Evolutionary conservation across 208 protist genomes (phyloP), one percentile per base, ranked within the genome.

Genomic region (Wallacemonas sp.): DNA sequence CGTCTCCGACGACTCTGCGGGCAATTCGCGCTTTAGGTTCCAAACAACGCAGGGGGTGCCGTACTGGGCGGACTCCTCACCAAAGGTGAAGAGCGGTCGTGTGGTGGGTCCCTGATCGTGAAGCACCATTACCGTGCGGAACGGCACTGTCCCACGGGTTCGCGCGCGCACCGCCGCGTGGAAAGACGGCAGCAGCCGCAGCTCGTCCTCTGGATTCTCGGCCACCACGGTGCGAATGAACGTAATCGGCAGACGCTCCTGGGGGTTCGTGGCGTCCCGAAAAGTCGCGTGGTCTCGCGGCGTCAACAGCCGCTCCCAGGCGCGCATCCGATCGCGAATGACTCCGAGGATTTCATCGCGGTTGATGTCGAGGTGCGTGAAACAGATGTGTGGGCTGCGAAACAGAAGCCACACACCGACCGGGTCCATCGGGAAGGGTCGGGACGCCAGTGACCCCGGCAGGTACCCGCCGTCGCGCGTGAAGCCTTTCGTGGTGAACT

Each of bases 311-410:
- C 29, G 66, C 13, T 89, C 79, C 85, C 85, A 95, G 15, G 70
- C 66, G 13, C 36, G 32, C 17, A 91, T 84, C 13, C 89, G 83
- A 13, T 66, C 60, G 21, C 77, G 65, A 41, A 95, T 72, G 63
- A 78, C 79, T 15, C 34, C 36, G 19, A 84, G 55, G 21, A 92
- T 69, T 1, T 76, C 55, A 0, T 79, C 60, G 24, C 67, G 48
- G 66, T 91, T 92, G n/a, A 95, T 41, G 46, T 95, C 80, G 39
- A 83, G 83, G 52, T 95, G 90, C 2, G 85, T 88, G 39, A 95
- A 91, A 58, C 87, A 93, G 10, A 81, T 81, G 74, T 95, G 86
- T 38, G 80, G 75, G 42, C 78, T 70, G 30, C 90, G 84, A 42
- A 95, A 95, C 17, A 92, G 70, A 17, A 93, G 61, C 81, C 83